Percentiles rank a stretch among this genome's conserved stretches.
Evolutionary conservation across 768 basidiomycete genomes (phyloP).

Genomic region (Aureoboletus auriporus): DNA sequence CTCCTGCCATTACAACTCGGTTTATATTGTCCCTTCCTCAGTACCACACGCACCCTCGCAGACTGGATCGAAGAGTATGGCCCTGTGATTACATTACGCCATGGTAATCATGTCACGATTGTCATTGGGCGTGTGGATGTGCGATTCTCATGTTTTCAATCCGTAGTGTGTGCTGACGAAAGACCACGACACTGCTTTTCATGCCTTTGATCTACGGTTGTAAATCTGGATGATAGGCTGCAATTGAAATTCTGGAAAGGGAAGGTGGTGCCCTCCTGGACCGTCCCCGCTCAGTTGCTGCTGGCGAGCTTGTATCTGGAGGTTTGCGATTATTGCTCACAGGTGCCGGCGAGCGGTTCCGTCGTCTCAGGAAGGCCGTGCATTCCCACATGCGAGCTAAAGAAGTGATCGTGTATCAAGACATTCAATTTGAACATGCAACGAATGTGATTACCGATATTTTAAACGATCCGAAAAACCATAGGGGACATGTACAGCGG

Average conservation of each 20-base stretch:
- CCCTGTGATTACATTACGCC: too few relatives aligned
- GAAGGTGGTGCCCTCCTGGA: conserved; percentile 48
- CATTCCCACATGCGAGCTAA: conserved; percentile 53
- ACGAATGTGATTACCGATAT: conserved; percentile 25
- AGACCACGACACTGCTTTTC: too few relatives aligned
- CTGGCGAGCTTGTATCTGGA: conserved; percentile 48
- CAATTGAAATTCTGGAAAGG: conserved; percentile 57
- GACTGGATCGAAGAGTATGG: too few relatives aligned
- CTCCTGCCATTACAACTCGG: too few relatives aligned
- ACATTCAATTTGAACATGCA: conserved; percentile 37
- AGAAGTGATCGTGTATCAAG: conserved; percentile 34
- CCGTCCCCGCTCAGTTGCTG: conserved; percentile 47
- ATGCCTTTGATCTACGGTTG: too few relatives aligned
- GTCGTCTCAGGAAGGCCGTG: conserved; percentile 49
- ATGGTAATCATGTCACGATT: too few relatives aligned
- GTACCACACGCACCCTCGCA: too few relatives aligned
- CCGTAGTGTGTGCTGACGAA: neutral
- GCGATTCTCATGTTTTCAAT: too few relatives aligned
- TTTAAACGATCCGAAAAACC: conserved; percentile 28
- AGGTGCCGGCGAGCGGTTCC: conserved; percentile 47
- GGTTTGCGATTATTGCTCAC: conserved; percentile 51
- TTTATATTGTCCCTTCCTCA: too few relatives aligned
- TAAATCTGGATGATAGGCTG: conserved; percentile 34
- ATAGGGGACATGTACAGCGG: conserved; percentile 45
- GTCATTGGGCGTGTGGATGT: too few relatives aligned